phyloP scores from a whole-genome alignment of 2,329 filamentous ascomycete genomes.

The Cadophora sp. region DNA sequence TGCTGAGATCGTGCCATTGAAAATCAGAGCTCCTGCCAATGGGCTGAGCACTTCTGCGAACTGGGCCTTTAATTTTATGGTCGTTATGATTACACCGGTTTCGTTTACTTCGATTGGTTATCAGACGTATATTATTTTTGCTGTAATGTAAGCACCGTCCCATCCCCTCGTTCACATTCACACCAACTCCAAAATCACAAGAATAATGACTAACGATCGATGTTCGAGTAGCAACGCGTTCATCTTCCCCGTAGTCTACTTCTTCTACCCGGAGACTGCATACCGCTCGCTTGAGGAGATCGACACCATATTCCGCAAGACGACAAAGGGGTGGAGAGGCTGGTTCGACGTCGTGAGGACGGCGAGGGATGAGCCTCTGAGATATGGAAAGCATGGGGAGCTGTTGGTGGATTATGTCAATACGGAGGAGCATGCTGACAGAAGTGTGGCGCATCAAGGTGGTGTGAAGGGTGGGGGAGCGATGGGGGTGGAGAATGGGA shows the following conservation, averaged over 20 bases:
- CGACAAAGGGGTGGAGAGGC: conserved; percentile 44
- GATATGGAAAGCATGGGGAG: conserved; percentile 66
- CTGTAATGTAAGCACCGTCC: conserved; percentile 42
- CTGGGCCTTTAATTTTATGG: conserved; percentile 64
- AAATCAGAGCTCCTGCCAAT: conserved; percentile 62
- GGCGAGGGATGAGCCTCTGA: conserved; percentile 56
- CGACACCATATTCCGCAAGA: conserved; percentile 68
- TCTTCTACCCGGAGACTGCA: conserved; percentile 70
- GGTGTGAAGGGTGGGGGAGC: conserved; percentile 9
- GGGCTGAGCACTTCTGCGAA: conserved; percentile 53
- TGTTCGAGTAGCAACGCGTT: conserved; percentile 60
- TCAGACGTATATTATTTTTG: conserved; percentile 71
- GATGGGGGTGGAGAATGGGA: conserved; percentile 20
- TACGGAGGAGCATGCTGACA: conserved; percentile 33
- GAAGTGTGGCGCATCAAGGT: conserved; percentile 20
- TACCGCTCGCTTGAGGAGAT: conserved; percentile 71
- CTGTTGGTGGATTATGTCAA: conserved; percentile 50
- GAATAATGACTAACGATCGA: conserved; percentile 48
- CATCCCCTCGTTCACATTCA: conserved; percentile 39
- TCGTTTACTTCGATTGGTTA: conserved; percentile 58
- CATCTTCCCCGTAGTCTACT: conserved; percentile 52
- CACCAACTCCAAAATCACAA: conserved; percentile 51
- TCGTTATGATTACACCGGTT: conserved; percentile 48
- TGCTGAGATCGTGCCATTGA: conserved; percentile 60
- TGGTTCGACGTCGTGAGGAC: conserved; percentile 51